Base-by-base conservation (phyloP, 2,329 filamentous ascomycete species). In the Exophiala lecanii-corni region DNA sequence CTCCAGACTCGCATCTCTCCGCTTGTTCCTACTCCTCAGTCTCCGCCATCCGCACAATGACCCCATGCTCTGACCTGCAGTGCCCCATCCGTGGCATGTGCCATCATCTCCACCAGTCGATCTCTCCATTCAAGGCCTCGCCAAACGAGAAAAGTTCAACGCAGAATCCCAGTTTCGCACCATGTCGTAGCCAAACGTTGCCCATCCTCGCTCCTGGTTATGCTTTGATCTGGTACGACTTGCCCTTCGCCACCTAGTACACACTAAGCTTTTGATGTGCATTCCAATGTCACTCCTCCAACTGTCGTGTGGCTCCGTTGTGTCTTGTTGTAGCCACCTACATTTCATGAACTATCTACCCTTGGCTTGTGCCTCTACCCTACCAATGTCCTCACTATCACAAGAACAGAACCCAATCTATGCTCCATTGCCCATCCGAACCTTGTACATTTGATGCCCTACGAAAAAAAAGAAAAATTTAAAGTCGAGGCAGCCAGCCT, bases 21-120 rank as follows among this genome's bases (percentile, higher is more conserved):
- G 39, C 39, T 32, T 23, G n/a, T 28, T n/a, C 31, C 26, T 39
- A 26, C 40, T 43, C 45, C 23, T 39, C 31, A 33, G 19, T 41
- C 40, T 39, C 23, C 19, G 28, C 36, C 41, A 23, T 16, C 26
- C 12, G n/a, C 16, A n/a, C 30, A 6, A 6, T 32, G n/a, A n/a
- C 30, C 6, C 7, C 44, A 32, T 36, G 36, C 45, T 41, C 18
- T 33, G 31, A 37, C 45, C 34, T 41, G 25, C 36, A 20, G 16
- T 40, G 36, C 23, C 35, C 23, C 33, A 6, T 38, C 26, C 40
- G 23, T 43, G 20, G 38, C 46, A 45, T 45, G 46, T 49, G 46
- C 38, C 42, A 32, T 36, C 28, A 39, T 26, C 12, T 26, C 6
- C 7, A 26, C 23, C 23, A 26, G 7, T 26, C 23, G 23, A 26